A percentile compares a stretch with the other conserved stretches of the same genome.
Evolutionary conservation across 2,329 filamentous ascomycete genomes (phyloP).

Genomic region (Geosmithia morbida): DNA sequence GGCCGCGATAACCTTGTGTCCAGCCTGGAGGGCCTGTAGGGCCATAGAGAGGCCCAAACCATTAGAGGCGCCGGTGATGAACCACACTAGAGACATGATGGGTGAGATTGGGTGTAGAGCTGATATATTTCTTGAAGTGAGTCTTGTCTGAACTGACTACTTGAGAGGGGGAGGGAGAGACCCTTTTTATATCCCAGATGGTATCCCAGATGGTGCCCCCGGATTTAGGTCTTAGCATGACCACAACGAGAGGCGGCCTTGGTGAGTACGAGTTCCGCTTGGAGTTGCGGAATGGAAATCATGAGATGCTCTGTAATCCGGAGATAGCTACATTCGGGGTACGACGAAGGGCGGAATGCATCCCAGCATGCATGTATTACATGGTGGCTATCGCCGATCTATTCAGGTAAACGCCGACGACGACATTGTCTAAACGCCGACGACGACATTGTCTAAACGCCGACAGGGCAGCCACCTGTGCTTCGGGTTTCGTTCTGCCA

Average conservation of each 20-base stretch:
- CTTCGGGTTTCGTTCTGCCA: no score
- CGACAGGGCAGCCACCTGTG: no score
- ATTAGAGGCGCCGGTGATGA: constrained; percentile 31
- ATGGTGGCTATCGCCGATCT: neutral
- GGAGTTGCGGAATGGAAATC: neutral
- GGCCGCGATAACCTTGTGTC: constrained; percentile 32
- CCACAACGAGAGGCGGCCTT: no score
- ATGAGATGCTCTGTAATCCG: neutral
- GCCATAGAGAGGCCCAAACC: constrained; percentile 30
- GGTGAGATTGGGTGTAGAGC: neutral
- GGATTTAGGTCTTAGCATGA: neutral
- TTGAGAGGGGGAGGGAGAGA: no score
- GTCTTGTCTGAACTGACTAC: no score
- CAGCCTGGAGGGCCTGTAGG: constrained; percentile 23
- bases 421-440: neutral
- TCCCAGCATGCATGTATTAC: neutral
- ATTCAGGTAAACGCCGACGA: neutral
- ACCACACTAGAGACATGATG: constrained; percentile 19
- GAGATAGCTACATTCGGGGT: neutral
- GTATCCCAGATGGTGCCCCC: no score
- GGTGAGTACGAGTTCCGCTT: no score
- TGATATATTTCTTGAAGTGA: neutral
- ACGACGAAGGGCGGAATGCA: neutral
- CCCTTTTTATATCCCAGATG: no score
- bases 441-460: no score